Conservation (phyloP, 352 stramenopile genomes). For the Phytophthora multivora region DNA sequence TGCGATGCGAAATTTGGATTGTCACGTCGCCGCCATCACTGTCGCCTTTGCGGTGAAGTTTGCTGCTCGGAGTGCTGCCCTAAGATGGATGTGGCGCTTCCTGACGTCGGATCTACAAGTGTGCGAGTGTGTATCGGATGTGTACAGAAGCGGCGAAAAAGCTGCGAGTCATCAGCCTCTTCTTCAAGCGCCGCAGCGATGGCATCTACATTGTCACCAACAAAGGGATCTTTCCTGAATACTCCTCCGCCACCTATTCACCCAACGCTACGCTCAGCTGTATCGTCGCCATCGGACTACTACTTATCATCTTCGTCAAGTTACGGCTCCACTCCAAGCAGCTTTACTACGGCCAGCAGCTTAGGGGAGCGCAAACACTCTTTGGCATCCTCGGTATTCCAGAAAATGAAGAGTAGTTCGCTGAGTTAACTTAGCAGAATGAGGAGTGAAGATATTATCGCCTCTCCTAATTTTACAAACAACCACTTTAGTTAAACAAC, state of each 20-base stretch:
- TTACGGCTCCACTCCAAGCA: slow-evolving; percentile 35
- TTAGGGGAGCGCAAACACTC: slow-evolving; percentile 60
- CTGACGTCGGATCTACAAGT: slow-evolving; percentile 59
- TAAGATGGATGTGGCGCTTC: slow-evolving; percentile 82
- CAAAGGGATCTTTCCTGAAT: slow-evolving; percentile 8
- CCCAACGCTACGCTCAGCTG: slow-evolving; percentile 26
- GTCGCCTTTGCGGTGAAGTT: slow-evolving; percentile 76
- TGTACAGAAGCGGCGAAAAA: slow-evolving; percentile 63
- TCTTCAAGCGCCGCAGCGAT: slow-evolving; percentile 26
- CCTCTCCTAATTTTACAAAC: not conserved
- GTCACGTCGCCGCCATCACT: slow-evolving; percentile 79
- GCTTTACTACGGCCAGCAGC: slow-evolving; percentile 37
- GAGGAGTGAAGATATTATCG: too few relatives aligned
- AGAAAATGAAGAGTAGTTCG: slow-evolving; percentile 64
- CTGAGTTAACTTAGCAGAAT: slow-evolving; percentile 8
- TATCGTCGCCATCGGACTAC: slow-evolving; percentile 50
- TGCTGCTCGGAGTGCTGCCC: slow-evolving; percentile 79
- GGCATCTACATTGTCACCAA: slow-evolving; percentile 32
- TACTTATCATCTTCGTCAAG: slow-evolving; percentile 52
- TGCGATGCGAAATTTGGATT: slow-evolving; percentile 73
- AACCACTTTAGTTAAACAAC: too few relatives aligned
- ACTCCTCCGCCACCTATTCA: slow-evolving; percentile 31
- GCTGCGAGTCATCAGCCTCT: slow-evolving; percentile 36
- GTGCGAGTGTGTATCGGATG: slow-evolving; percentile 74
- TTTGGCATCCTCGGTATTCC: slow-evolving; percentile 52